Percentiles rank a stretch among this genome's conserved stretches.
phyloP scores from a whole-genome alignment of 139 green algal species.

The Micractinium sp. region DNA sequence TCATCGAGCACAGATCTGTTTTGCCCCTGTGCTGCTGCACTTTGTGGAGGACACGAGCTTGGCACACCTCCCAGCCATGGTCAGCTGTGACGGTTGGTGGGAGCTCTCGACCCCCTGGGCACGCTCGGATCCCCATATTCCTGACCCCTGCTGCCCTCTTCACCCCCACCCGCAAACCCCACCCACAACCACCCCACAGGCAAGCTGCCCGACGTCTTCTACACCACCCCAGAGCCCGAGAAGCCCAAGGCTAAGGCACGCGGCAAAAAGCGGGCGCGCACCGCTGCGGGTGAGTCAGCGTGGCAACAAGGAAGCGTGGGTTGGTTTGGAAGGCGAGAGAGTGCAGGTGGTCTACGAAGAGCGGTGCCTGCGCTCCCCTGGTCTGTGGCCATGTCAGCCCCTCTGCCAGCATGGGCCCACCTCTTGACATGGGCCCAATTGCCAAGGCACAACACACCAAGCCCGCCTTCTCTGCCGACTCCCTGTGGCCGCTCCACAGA shows the following conservation, averaged over 20 bases:
- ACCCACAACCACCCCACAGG: neutral
- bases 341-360: neutral
- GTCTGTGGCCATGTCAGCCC: neutral
- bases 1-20: too few relatives aligned
- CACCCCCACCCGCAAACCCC: too few relatives aligned
- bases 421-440: neutral
- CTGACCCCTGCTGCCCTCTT: neutral
- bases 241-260: constrained; percentile 25
- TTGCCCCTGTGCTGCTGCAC: too few relatives aligned
- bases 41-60: too few relatives aligned
- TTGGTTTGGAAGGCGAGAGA: neutral
- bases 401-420: neutral
- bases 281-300: neutral
- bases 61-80: too few relatives aligned
- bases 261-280: neutral
- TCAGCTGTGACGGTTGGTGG: neutral
- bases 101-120: neutral
- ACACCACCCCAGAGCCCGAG: constrained; percentile 17
- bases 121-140: too few relatives aligned
- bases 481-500: neutral
- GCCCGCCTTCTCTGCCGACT: neutral
- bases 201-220: constrained; percentile 44
- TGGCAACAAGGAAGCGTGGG: neutral
- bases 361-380: too few relatives aligned
- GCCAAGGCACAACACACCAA: too few relatives aligned